These are phyloP conservation scores for Articulospora tetracladia DNA, from an alignment of 495 filamentous ascomycete species.

Conservation along the genomic window DNA sequence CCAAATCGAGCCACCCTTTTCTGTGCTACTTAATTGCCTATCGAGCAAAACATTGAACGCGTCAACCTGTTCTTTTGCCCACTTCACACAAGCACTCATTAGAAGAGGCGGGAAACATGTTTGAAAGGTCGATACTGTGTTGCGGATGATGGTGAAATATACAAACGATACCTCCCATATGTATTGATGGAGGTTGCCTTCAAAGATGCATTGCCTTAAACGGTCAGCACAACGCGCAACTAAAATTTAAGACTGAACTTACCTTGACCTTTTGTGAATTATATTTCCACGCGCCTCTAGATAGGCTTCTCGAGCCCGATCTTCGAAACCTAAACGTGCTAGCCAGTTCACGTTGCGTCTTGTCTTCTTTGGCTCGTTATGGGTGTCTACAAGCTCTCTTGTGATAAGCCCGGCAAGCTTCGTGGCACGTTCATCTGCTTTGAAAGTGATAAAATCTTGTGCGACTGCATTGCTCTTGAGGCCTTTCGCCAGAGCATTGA, in stretches of 20 bases:
- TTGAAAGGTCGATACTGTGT: constrained; percentile 85
- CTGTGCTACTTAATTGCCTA: constrained; percentile 76
- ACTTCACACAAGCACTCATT: constrained; percentile 90
- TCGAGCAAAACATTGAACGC: constrained; percentile 79
- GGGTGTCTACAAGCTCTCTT: constrained; percentile 67
- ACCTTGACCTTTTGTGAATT: constrained; percentile 80
- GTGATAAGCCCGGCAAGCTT: constrained; percentile 73
- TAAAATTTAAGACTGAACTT: constrained; percentile 26
- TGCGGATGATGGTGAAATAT: constrained; percentile 90
- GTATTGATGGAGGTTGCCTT: constrained; percentile 86
- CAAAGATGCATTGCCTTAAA: constrained; percentile 82
- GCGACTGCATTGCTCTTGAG: constrained; percentile 81
- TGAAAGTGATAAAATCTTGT: constrained; percentile 82
- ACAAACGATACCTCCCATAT: constrained; percentile 95
- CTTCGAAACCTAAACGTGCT: constrained; percentile 80
- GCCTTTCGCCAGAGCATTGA: constrained; percentile 71
- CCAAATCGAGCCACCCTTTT: constrained; percentile 69
- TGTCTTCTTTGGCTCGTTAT: constrained; percentile 68
- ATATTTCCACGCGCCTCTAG: constrained; percentile 71
- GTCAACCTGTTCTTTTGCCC: constrained; percentile 90
- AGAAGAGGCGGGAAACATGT: constrained; percentile 80
- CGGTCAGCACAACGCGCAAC: constrained; percentile 1
- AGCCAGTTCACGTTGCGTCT: constrained; percentile 75
- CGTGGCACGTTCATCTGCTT: constrained; percentile 80
- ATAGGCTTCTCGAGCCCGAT: constrained; percentile 82